Base-by-base conservation (phyloP, 164 flowering plant species). In the Amborella trichopoda region DNA sequence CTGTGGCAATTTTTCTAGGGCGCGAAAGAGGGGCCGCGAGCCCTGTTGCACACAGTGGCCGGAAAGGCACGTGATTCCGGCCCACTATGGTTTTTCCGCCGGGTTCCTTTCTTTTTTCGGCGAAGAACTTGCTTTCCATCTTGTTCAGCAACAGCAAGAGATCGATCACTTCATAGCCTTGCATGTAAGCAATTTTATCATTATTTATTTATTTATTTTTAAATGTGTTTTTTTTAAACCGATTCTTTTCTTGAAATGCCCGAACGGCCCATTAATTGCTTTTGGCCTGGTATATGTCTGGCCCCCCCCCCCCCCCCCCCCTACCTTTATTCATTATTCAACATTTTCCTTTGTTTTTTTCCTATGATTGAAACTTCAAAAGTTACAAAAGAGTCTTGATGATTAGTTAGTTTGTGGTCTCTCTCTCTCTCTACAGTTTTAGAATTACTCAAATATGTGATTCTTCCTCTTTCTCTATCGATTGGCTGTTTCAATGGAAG, bases 71-170 rank as follows among this genome's bases (percentile, higher is more conserved):
- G 67, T 12, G 44, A 40, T 23, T 28, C 52, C 10, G 32, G 36
- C 16, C 26, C 49, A 8, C 40, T 14, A 28, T 23, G 2, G 1
- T 24, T 53, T 40, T 52, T 2, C 46, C 52, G 0, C 20, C 20
- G 41, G 6, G 9, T 18, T n/a, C 20, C 60, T 49, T 23, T 65
- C 78, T 4, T 79, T 85, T 47, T 73, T 81, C 16, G 88, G 81
- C 20, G 75, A 81, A 22, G 91, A 79, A 50, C 12, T 80, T 16
- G 69, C 81, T 1, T 49, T 65, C 1, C 74, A 72, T 57, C 50
- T 81, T 55, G 75, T 72, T 28, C 77, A 71, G 18, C 84, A 78
- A 49, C 94, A 83, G 39, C 38, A 60, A 25, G 93, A 86, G 22
- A 62, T 73, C 54, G 84, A 83, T 40, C 71, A 61, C 5, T 53